phyloP scores from a whole-genome alignment of 2,329 filamentous ascomycete genomes.

The Botrytis pseudocinerea region DNA sequence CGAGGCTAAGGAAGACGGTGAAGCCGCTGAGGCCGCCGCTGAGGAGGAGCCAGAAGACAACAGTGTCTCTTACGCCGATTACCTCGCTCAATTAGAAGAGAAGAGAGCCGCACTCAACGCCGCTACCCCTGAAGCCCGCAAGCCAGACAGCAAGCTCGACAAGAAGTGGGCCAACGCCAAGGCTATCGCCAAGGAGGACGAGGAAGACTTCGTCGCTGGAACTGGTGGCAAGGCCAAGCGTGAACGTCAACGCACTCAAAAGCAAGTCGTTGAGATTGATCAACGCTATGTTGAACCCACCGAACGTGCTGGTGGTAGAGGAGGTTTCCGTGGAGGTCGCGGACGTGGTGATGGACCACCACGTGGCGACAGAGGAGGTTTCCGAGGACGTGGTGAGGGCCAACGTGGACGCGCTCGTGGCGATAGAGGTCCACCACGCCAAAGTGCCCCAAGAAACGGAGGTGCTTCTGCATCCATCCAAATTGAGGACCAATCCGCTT shows the following conservation, averaged over 20 bases:
- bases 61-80: conserved; percentile 85
- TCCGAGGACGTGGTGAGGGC: conserved; percentile 51
- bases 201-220: conserved; percentile 76
- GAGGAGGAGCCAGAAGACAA: conserved; percentile 65
- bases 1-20: conserved; percentile 73
- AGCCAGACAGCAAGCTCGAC: conserved; percentile 81
- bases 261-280: conserved; percentile 87
- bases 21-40: conserved; percentile 43
- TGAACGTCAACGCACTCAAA: conserved; percentile 88
- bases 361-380: conserved; percentile 46
- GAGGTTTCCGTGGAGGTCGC: conserved; percentile 54
- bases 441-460: conserved; percentile 40
- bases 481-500: conserved; percentile 51
- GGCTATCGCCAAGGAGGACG: conserved; percentile 61
- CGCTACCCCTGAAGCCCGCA: conserved; percentile 71
- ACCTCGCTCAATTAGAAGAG: conserved; percentile 73
- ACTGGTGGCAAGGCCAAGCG: conserved; percentile 75
- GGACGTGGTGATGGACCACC: conserved; percentile 51
- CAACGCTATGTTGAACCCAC: conserved; percentile 75
- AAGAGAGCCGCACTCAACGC: conserved; percentile 73
- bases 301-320: conserved; percentile 55
- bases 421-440: conserved; percentile 47
- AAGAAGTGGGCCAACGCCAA: conserved; percentile 94
- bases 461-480: conserved; percentile 45
- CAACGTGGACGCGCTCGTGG: conserved; percentile 50